Evolutionary conservation across 148 eudicot genomes (phyloP), one percentile per base, ranked within the genome.

Genomic region (Tetragonia tetragonoides): DNA sequence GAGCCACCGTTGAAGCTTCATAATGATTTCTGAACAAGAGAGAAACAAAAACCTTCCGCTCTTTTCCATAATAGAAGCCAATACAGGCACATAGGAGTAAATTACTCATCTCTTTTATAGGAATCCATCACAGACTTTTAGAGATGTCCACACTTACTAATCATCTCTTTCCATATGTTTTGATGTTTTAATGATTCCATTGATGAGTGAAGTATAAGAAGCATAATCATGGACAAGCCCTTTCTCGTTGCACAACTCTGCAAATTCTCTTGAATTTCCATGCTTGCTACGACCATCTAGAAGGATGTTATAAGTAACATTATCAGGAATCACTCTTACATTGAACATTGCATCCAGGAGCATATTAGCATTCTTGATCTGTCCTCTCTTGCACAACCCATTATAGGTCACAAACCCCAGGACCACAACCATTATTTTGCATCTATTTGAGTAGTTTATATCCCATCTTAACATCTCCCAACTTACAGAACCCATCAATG

Each of bases 171-270:
- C 71, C 61, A 56, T 66, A 71, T 44, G 64, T 81, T 80, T 84
- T 28, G 85, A 82, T 34, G 41, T 10, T 84, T 80, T 85, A 40
- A 82, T 68, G 17, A 83, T 73, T 57, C 86, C 82, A 56, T 79
- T 73, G 54, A 89, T 39, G 46, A 93, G 74, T 20, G 97, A 85
- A 63, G 62, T 82, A 85, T 90, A 90, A 14, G 97, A 78, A 71
- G 88, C 94, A 88, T 89, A 90, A 77, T 92, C 89, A 76, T 82
- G 85, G 80, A 92, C 76, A 64, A 90, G 88, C 76, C 97, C 97
- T 68, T 86, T 90, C 64, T 89, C 94, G 34, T 75, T 42, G 23
- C 86, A 88, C 62, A 93, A 75, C 57, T 73, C 77, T 12, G 75
- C 85, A 78, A 79, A 75, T 49, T 86, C 80, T 49, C 82, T 84